Evolutionary conservation across 2,329 filamentous ascomycete species (phyloP).

Genomic region (Aureobasidium pullulans): DNA sequence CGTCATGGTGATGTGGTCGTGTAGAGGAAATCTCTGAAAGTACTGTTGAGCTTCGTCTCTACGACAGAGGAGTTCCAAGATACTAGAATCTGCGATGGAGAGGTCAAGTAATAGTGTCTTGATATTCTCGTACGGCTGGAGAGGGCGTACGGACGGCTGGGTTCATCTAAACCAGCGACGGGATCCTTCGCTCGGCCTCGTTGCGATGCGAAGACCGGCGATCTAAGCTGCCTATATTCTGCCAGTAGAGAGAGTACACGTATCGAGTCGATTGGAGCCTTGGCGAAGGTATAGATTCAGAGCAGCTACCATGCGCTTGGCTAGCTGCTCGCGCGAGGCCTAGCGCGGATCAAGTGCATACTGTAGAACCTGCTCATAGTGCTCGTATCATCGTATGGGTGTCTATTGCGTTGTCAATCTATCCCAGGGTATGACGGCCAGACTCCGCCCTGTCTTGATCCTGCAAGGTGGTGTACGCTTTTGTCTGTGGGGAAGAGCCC

Average conservation of each 20-base stretch:
- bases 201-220: background rate
- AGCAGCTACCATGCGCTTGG: background rate
- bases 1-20: background rate
- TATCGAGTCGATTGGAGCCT: background rate
- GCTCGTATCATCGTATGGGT: background rate
- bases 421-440: background rate
- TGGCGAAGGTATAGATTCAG: background rate
- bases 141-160: background rate
- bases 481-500: background rate
- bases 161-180: background rate
- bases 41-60: background rate
- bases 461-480: background rate
- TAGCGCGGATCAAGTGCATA: background rate
- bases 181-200: background rate
- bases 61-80: too few relatives aligned
- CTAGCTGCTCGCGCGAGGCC: background rate
- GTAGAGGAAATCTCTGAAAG: background rate
- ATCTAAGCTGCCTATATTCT: background rate
- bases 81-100: background rate
- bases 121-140: background rate
- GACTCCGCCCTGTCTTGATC: conserved; percentile 5
- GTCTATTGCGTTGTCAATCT: background rate
- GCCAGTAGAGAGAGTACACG: background rate
- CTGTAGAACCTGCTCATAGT: background rate
- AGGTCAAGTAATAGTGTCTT: background rate